A percentile compares a stretch with the other conserved stretches of the same genome.
Conservation (phyloP, 495 filamentous ascomycete species). For the Hyaloscypha finlandica region DNA sequence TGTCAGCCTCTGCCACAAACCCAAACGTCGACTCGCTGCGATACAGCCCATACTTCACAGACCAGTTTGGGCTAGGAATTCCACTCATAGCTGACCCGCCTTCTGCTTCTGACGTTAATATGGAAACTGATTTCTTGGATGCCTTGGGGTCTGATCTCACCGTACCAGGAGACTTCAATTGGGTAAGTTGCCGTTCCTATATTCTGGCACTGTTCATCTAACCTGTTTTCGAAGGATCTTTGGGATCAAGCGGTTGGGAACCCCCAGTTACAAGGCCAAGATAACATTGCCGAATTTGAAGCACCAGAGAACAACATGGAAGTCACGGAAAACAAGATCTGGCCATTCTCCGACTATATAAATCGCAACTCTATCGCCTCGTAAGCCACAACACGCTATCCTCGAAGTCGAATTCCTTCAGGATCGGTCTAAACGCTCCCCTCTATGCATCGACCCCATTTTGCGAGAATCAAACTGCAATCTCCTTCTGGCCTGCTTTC, state of each 20-base stretch:
- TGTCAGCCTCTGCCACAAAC: slow-evolving; percentile 1
- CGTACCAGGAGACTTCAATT: slow-evolving; percentile 27
- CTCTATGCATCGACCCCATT: slow-evolving; percentile 36
- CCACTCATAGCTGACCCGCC: not conserved
- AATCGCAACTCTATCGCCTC: not conserved
- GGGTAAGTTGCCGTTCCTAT: slow-evolving; percentile 13
- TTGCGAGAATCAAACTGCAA: slow-evolving; percentile 36
- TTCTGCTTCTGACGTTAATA: slow-evolving; percentile 7
- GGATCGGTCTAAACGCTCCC: slow-evolving; percentile 32
- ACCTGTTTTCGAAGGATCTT: not conserved
- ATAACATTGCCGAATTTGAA: not conserved
- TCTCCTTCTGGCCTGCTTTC: slow-evolving; percentile 34
- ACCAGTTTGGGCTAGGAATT: slow-evolving; percentile 12
- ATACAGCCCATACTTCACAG: slow-evolving; percentile 14
- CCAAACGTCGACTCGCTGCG: slow-evolving; percentile 11
- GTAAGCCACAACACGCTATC: not conserved
- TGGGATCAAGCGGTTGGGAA: slow-evolving; percentile 20
- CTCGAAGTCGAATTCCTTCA: slow-evolving; percentile 10
- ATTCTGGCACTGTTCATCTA: not conserved
- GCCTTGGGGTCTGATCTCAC: slow-evolving; percentile 14
- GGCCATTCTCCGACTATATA: slow-evolving; percentile 2
- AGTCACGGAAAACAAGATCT: not conserved
- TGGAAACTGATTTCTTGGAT: slow-evolving; percentile 24
- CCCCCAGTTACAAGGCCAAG: not conserved
- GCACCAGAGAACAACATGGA: not conserved